Base-by-base conservation (phyloP, 176 grass and related monocot species). In the Oryza meyeriana region DNA sequence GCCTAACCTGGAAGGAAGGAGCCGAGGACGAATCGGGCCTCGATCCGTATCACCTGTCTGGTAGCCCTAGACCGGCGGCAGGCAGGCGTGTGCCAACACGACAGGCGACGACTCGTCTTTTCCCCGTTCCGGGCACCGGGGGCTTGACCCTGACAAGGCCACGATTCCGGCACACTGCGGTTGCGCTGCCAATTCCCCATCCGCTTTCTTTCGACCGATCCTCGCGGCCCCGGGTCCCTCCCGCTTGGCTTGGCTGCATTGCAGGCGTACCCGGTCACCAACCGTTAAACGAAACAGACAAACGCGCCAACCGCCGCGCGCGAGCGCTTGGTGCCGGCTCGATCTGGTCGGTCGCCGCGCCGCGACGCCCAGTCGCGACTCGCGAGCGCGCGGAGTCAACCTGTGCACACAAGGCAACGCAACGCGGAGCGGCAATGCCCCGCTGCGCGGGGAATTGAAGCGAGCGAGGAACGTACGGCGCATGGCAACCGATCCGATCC, bases 151-250 rank as follows among this genome's bases (percentile, higher is more conserved):
- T 18, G 47, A 50, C 47, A 20, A 10, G n/a, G 69, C 41, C 71
- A 27, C 17, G n/a, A 66, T 66, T 48, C 59, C 58, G 61, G 41
- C 61, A 74, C 61, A 61, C 4, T 7, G 81, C 70, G 61, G 71
- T 75, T 74, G 66, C 83, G 26, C 16, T 72, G 75, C 66, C 55
- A 35, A 75, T 66, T 84, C 52, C 22, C 74, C 55, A 39, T 76
- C 39, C 36, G 39, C 39, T 47, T 28, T 12, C 38, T 26, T 3
- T 42, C 22, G 12, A 1, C 4, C 24, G 39, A 2, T 1, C 44
- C 25, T 25, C 40, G 24, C 25, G 13, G 69, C 3, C 45, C 40
- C 6, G 14, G 42, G 42, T 13, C 42, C 42, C 42, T 12, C 41
- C 3, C 41, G 8, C 44, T 17, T 42, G 40, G 44, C 14, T 3